phyloP scores from a whole-genome alignment of 768 basidiomycete species.

The Amanita jacksonii region DNA sequence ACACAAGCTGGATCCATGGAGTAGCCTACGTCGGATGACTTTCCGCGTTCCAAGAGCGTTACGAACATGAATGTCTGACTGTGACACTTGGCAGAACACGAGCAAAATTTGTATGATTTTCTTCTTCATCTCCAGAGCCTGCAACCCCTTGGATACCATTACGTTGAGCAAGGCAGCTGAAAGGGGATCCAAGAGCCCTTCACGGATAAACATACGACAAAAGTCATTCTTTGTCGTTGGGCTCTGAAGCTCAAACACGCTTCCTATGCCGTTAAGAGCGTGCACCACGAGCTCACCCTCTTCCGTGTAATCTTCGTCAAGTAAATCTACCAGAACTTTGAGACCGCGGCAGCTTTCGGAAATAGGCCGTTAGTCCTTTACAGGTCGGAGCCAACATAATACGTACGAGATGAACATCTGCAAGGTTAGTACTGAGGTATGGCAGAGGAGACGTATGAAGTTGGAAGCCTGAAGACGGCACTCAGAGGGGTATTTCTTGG shows the following conservation, averaged over 20 bases:
- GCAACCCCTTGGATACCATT: constrained; percentile 60
- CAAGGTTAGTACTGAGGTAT: constrained; percentile 85
- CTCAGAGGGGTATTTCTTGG: constrained; percentile 88
- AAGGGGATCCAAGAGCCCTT: constrained; percentile 89
- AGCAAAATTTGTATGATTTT: constrained; percentile 85
- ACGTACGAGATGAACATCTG: constrained; percentile 99
- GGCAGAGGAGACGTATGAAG: constrained; percentile 87
- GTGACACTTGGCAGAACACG: constrained; percentile 94
- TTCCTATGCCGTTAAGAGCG: constrained; percentile 89
- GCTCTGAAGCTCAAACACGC: constrained; percentile 92
- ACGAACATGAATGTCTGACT: constrained; percentile 87
- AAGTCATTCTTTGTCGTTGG: constrained; percentile 98
- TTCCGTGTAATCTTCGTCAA: constrained; percentile 93
- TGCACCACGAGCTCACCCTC: constrained; percentile 88
- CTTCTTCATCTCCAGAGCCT: constrained; percentile 66
- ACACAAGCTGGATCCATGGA: too few species aligned
- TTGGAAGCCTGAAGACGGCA: constrained; percentile 93
- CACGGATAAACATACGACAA: constrained; percentile 95
- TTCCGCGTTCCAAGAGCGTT: constrained; percentile 88
- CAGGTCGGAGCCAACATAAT: neutral
- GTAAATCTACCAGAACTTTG: constrained; percentile 87
- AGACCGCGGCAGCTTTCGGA: constrained; percentile 87
- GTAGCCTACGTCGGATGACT: constrained; percentile 72
- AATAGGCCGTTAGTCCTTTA: neutral
- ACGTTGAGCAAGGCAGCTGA: constrained; percentile 86